Evolutionary conservation across 1,284 basidiomycete species (phyloP), one percentile per base, ranked within the genome.

Genomic region (Cryptococcus wingfieldii): DNA sequence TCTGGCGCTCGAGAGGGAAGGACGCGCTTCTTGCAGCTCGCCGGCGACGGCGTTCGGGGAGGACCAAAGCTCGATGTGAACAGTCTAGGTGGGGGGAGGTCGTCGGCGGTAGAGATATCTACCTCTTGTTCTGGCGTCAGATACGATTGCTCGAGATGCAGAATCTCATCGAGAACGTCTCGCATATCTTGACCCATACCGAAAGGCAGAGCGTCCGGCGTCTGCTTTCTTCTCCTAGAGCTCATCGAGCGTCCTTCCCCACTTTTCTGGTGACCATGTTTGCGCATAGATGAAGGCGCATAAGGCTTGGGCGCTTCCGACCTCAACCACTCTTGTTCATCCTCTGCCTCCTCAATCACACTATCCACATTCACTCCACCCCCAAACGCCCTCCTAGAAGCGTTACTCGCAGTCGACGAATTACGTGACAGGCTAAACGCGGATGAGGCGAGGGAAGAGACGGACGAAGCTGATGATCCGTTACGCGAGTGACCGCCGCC

Each of bases 71-170:
- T 50, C 16, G 65, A 64, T 10, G 64, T 69, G 50, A 69, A 71
- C 25, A 65, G 31, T 18, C 58, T 60, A 12, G 59, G 53, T 38
- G 55, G 46, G 25, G 53, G 49, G 1, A 18, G 47, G 31, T 48
- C 47, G 10, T 34, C 47, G 28, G 18, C 39, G 19, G 47, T 45
- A 4, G 50, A 42, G 13, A 43, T 42, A 25, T 50, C 49, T n/a
- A 41, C 47, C 16, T 53, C 54, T 37, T 53, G 50, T 42, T 61
- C 67, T 13, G 70, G 67, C 3, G 76, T 60, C 13, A 62, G 47
- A 61, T 76, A 77, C 4, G 61, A 69, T 52, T 75, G 65, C 55
- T 78, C 76, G 75, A 78, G 76, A 58, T 64, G 65, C 34, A 78
- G 70, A 53, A 78, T 77, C 61, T 77, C 75, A 49, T 78, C 74